Evolutionary conservation across 2,329 filamentous ascomycete species (phyloP), one percentile per base, ranked within the genome.

Genomic region (Neopestalotiopsis clavispora): DNA sequence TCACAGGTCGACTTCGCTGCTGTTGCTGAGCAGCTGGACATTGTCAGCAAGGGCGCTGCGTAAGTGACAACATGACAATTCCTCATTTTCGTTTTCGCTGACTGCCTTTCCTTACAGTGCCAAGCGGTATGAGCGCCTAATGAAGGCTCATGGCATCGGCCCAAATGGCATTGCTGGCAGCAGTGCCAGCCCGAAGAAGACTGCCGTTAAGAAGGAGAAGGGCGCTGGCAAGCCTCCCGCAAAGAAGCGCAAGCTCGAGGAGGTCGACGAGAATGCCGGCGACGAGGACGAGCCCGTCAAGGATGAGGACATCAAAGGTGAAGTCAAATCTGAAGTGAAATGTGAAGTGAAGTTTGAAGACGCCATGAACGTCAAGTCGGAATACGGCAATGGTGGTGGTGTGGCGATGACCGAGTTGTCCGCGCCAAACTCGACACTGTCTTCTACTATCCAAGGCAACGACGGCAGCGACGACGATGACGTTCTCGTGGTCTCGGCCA

Each of bases 31-130:
- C 90, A 92, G 73, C 88, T 90, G 57, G 80, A 78, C 28, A 91
- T 93, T 49, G 84, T 90, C 42, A 84, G 81, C 78, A 92, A 91
- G 79, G 90, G 86, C 14, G 91, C 91, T 28, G 91, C 91, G 91
- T 93, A 85, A 85, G 91, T 86, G 20, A 10, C 28, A 1, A 60
- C 4, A 42, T 42, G 40, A 45, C 40, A 45, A 17, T 58, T 30
- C 40, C 68, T 34, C 69, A 61, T 23, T 63, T 30, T 49, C 17
- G 40, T 40, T 6, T 38, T 7, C 20, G 12, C 65, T 69, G 40
- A 68, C 38, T 38, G 57, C 30, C 23, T 28, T 40, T 17, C 32
- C 65, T 58, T 62, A 70, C 74, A 92, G 91, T 1, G 87, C 89
- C 71, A 92, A 92, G 79, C 83, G 90, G 73, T 92, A 91, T 74